phyloP scores from a whole-genome alignment of 192 early-diverging fungal species.

The Backusella macrospora region DNA sequence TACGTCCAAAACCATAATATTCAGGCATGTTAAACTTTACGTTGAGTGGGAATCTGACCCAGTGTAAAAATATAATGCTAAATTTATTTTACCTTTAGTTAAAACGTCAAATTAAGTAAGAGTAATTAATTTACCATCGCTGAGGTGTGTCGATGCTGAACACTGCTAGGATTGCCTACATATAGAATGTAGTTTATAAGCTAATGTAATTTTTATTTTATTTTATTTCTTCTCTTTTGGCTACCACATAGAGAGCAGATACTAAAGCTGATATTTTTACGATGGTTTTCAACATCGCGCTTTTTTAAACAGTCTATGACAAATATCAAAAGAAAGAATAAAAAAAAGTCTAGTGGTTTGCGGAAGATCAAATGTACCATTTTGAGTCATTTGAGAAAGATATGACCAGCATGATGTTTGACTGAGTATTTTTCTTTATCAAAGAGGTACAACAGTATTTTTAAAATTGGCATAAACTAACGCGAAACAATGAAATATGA shows the following conservation, averaged over 20 bases:
- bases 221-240: neutral
- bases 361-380: conserved; percentile 4
- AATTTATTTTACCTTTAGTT: neutral
- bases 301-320: neutral
- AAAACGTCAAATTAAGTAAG: neutral
- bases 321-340: neutral
- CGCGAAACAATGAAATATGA: too few relatives aligned
- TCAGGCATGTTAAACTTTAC: conserved; percentile 35
- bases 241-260: conserved; percentile 8
- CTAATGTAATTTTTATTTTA: neutral
- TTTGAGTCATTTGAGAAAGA: neutral
- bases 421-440: too few relatives aligned
- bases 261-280: neutral
- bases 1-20: conserved; percentile 44
- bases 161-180: conserved; percentile 16
- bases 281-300: neutral
- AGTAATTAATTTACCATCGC: conserved; percentile 19
- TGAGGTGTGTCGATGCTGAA: conserved; percentile 30
- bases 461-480: too few relatives aligned
- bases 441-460: too few relatives aligned
- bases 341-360: neutral
- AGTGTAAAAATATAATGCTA: conserved; percentile 40
- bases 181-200: neutral
- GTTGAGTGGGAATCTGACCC: conserved; percentile 34
- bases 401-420: neutral